Evolutionary conservation across 345 rosid genomes (phyloP), one percentile per base, ranked within the genome.

Genomic region (Eutrema japonicum): DNA sequence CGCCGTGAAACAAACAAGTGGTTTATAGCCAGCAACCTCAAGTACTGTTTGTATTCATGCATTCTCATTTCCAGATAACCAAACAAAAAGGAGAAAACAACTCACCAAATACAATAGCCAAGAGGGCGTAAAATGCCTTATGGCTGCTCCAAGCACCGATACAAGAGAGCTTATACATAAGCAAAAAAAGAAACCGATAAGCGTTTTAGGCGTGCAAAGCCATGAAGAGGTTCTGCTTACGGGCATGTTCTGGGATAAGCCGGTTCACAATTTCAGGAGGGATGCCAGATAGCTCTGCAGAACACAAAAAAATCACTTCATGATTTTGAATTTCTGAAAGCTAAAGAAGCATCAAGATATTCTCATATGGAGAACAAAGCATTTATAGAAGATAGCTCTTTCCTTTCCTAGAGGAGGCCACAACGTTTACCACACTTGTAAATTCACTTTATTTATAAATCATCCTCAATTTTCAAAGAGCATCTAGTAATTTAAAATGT

Each of bases 221-320:
- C 97, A 91, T 91, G 87, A 91, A 91, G 72, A 78, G 79, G 82
- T 91, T 91, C 85, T 89, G 96, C 81, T 89, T 91, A 18, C 96
- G 97, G 47, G 95, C 93, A 76, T 87, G 88, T 74, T 89, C 97
- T 0, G 97, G 97, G 62, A 91, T 83, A 36, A 91, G 96, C 70
- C 86, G 79, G 71, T 86, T 83, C 67, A 87, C 72, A 4, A 69
- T 84, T 47, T 91, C 97, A 3, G 84, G 76, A 7, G 93, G 86
- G 43, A 91, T 82, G 77, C 93, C 91, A 2, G 96, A 74, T 60
- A 91, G 85, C 83, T 89, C 97, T 91, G 91, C 73, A 55, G 3
- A 38, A 26, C 51, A 35, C 50, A 32, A 29, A 65, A 30, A 47
- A 22, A 18, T 7, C 42, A 30, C 5, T 43, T 6, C 13, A 64